Evolutionary conservation across 1,284 basidiomycete species (phyloP).

Genomic region (Cerrena zonata): DNA sequence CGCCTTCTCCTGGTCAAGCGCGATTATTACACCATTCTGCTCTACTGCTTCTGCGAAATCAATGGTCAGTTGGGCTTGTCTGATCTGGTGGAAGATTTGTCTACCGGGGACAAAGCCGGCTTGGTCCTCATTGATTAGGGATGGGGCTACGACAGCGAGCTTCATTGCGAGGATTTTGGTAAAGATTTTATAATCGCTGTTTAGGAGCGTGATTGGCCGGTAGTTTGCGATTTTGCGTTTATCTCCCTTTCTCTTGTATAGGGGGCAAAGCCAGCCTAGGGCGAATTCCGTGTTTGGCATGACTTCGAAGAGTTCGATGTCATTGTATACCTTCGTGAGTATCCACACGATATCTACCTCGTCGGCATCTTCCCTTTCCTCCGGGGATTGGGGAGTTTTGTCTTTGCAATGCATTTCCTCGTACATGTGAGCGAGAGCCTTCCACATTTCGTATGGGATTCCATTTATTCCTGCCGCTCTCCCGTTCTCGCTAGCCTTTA

Average conservation of each 20-base stretch:
- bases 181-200: slow-evolving; percentile 10
- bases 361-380: too few relatives aligned
- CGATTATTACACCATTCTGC: slow-evolving; percentile 15
- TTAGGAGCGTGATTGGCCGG: slow-evolving; percentile 29
- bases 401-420: neutral
- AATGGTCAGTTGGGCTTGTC: slow-evolving; percentile 17
- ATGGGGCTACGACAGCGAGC: slow-evolving; percentile 11
- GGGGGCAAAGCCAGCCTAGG: slow-evolving; percentile 29
- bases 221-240: slow-evolving; percentile 25
- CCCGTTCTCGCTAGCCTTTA: neutral
- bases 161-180: slow-evolving; percentile 18
- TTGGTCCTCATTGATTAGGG: slow-evolving; percentile 21
- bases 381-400: neutral
- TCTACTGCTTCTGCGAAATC: slow-evolving; percentile 21
- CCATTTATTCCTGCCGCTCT: slow-evolving; percentile 18
- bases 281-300: slow-evolving; percentile 15
- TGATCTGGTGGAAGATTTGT: slow-evolving; percentile 20
- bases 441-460: slow-evolving; percentile 21
- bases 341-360: slow-evolving; percentile 10
- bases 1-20: too few relatives aligned
- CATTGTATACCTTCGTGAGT: slow-evolving; percentile 14
- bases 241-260: slow-evolving; percentile 32
- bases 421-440: slow-evolving; percentile 2
- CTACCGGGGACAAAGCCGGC: slow-evolving; percentile 26
- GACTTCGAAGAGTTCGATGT: slow-evolving; percentile 17